phyloP scores from a whole-genome alignment of 768 basidiomycete genomes.

The Fomitopsis pulvina region DNA sequence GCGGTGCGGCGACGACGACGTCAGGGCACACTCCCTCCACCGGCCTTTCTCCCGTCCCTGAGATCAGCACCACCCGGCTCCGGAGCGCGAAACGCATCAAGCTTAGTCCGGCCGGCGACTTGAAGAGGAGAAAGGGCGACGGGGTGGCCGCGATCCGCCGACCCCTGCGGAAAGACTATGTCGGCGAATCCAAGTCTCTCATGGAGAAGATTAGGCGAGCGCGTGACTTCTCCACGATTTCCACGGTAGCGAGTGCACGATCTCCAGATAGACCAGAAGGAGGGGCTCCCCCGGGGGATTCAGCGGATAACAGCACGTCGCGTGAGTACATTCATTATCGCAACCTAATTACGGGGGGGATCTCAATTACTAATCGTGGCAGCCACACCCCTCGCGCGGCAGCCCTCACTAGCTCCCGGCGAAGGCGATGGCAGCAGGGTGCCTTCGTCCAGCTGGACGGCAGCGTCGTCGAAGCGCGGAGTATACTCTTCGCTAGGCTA shows the following conservation, averaged over 20 bases:
- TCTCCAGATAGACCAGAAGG: conserved; percentile 11
- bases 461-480: conserved; percentile 25
- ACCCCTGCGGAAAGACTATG: conserved; percentile 57
- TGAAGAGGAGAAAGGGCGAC: conserved; percentile 40
- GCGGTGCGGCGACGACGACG: conserved; percentile 33
- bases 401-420: background rate
- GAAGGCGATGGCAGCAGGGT: conserved; percentile 12
- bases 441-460: conserved; percentile 16
- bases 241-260: conserved; percentile 46
- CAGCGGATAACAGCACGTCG: background rate
- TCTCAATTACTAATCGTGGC: too few relatives aligned
- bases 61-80: conserved; percentile 43
- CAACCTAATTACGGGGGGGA: background rate
- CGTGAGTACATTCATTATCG: background rate
- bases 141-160: conserved; percentile 42
- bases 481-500: conserved; percentile 60
- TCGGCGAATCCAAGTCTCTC: conserved; percentile 68
- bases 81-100: conserved; percentile 79
- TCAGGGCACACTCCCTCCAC: conserved; percentile 41
- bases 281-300: background rate
- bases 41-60: conserved; percentile 22
- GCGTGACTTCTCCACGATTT: conserved; percentile 71
- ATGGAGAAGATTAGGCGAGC: conserved; percentile 80
- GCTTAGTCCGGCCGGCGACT: conserved; percentile 62
- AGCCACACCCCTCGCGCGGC: background rate